Evolutionary conservation across 495 filamentous ascomycete species (phyloP).

Genomic region (Lasiosphaeria miniovina): DNA sequence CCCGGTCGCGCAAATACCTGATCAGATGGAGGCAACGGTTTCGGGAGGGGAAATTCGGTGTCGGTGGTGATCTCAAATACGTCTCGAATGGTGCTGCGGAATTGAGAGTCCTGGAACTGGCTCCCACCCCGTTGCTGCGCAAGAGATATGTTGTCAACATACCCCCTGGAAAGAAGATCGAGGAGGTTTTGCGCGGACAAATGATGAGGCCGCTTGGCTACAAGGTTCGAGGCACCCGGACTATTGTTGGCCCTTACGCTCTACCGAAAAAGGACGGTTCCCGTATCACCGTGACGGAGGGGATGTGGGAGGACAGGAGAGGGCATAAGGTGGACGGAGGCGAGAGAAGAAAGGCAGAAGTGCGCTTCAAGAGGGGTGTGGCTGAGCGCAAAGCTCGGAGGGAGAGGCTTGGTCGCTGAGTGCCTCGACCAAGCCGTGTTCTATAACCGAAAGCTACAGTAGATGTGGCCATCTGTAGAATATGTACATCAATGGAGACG

Average conservation of each 20-base stretch:
- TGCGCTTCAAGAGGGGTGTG: conserved; percentile 58
- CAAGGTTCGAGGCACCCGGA: conserved; percentile 60
- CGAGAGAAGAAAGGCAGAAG: conserved; percentile 82
- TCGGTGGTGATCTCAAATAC: conserved; percentile 71
- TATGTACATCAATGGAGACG: conserved; percentile 26
- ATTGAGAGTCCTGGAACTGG: conserved; percentile 64
- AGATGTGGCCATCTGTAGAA: conserved; percentile 13
- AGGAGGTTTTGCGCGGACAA: conserved; percentile 38
- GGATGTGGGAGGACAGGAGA: conserved; percentile 80
- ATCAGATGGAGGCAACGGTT: conserved; percentile 83
- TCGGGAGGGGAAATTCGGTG: conserved; percentile 66
- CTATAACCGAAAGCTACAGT: background rate
- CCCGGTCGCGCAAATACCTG: conserved; percentile 77
- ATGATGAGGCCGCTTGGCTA: conserved; percentile 58
- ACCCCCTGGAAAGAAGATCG: conserved; percentile 48
- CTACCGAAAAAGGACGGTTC: conserved; percentile 63
- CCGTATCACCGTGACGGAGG: conserved; percentile 67
- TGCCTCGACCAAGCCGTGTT: conserved; percentile 1
- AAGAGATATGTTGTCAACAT: conserved; percentile 64
- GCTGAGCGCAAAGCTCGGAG: conserved; percentile 46
- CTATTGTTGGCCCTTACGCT: conserved; percentile 69
- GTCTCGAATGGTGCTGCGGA: conserved; percentile 71
- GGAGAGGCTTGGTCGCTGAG: conserved; percentile 31
- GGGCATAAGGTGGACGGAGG: conserved; percentile 95
- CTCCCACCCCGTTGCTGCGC: conserved; percentile 24